Evolutionary conservation across 2,329 filamentous ascomycete genomes (phyloP).

Genomic region (Nigrospora sphaerica): DNA sequence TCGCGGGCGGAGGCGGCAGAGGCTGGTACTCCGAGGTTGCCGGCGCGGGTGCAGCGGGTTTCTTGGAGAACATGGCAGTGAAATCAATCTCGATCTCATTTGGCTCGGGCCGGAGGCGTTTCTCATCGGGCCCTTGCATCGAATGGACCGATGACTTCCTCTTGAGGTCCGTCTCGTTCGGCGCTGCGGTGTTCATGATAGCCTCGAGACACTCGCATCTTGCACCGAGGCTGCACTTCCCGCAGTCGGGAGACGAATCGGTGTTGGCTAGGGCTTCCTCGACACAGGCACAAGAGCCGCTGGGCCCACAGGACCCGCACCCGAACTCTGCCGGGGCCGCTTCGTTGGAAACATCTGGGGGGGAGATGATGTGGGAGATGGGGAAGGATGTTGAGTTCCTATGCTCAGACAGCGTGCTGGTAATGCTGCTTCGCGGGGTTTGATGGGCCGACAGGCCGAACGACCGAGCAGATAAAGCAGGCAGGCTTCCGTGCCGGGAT

Average conservation of each 20-base stretch:
- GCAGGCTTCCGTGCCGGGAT: conserved; percentile 19
- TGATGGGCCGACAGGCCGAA: conserved; percentile 10
- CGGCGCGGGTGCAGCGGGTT: conserved; percentile 30
- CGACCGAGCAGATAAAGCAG: conserved; percentile 12
- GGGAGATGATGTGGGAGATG: conserved; percentile 51
- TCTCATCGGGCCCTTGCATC: conserved; percentile 37
- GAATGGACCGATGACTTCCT: conserved; percentile 39
- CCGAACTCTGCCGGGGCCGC: conserved; percentile 23
- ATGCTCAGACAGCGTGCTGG: conserved; percentile 14
- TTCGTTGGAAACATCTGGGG: conserved; percentile 31
- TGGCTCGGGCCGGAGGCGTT: conserved; percentile 45
- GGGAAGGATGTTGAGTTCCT: conserved; percentile 38
- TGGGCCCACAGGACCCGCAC: conserved; percentile 50
- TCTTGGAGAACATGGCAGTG: conserved; percentile 55
- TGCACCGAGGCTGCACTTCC: conserved; percentile 54
- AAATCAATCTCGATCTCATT: conserved; percentile 65
- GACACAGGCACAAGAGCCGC: conserved; percentile 49
- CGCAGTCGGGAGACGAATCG: conserved; percentile 49
- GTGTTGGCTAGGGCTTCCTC: conserved; percentile 47
- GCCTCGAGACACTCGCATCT: conserved; percentile 57
- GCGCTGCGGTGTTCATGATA: conserved; percentile 25
- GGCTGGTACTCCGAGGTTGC: conserved; percentile 19
- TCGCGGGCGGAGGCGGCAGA: conserved; percentile 16
- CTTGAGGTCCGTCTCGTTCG: conserved; percentile 36
- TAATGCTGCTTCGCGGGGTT: conserved; percentile 17